These are phyloP conservation scores for Passalora sequoiae DNA, from an alignment of 2,329 filamentous ascomycete genomes.

Conservation along the genomic window DNA sequence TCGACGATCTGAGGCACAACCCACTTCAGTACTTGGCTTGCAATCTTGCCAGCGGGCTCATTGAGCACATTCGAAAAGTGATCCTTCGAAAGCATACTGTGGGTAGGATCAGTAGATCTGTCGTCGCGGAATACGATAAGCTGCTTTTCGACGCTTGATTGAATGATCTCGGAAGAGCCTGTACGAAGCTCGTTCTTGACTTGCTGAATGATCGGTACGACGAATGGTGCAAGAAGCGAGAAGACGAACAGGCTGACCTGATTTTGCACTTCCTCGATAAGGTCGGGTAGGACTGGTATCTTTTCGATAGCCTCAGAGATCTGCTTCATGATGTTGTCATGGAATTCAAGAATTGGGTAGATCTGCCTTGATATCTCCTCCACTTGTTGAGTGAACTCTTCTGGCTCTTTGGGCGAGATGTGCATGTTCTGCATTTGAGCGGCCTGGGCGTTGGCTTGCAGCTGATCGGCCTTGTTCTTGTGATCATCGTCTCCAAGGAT, in stretches of 20 bases:
- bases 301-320: conserved; percentile 76
- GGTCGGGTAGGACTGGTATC: conserved; percentile 76
- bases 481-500: conserved; percentile 72
- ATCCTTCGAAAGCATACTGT: conserved; percentile 93
- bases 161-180: conserved; percentile 80
- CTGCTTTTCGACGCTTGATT: conserved; percentile 77
- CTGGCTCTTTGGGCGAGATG: conserved; percentile 72
- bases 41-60: conserved; percentile 77
- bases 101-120: conserved; percentile 71
- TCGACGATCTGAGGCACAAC: conserved; percentile 80
- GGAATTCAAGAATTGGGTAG: conserved; percentile 85
- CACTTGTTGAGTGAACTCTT: conserved; percentile 76
- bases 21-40: conserved; percentile 74
- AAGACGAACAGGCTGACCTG: conserved; percentile 87
- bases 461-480: conserved; percentile 68
- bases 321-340: conserved; percentile 77
- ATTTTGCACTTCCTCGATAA: conserved; percentile 81
- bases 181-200: conserved; percentile 82
- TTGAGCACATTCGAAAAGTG: conserved; percentile 89
- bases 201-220: conserved; percentile 79
- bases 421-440: conserved; percentile 70
- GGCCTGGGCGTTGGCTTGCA: conserved; percentile 68
- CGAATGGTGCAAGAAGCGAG: conserved; percentile 80
- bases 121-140: conserved; percentile 82
- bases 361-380: conserved; percentile 69